Conservation (phyloP, 441 rosid genomes). For the Rhodomyrtus psidioides region DNA sequence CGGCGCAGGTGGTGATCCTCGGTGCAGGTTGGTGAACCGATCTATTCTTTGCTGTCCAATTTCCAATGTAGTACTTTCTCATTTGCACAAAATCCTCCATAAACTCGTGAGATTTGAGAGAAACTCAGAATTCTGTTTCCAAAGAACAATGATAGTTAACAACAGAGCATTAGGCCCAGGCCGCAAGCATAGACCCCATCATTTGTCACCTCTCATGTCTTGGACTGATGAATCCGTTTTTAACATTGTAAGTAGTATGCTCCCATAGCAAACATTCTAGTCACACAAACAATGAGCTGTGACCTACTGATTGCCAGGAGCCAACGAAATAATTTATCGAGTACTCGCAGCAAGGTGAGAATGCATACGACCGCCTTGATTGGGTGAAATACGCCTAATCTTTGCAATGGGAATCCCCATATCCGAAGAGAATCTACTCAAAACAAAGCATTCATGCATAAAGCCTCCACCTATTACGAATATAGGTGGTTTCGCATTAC, state of each 20-base stretch:
- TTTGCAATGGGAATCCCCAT: not conserved
- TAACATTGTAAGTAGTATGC: not conserved
- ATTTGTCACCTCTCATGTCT: not conserved
- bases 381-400: not conserved
- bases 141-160: not conserved
- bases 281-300: not conserved
- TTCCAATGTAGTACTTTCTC: not conserved
- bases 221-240: not conserved
- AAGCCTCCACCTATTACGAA: not conserved
- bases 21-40: constrained; percentile 73
- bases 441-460: not conserved
- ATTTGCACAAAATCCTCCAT: not conserved
- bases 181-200: not conserved
- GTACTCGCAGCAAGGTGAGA: not conserved
- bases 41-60: not conserved
- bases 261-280: not conserved
- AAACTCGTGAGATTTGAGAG: not conserved
- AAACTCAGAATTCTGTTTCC: not conserved
- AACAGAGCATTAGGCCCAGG: not conserved
- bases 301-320: not conserved
- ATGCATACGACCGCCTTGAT: not conserved
- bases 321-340: not conserved
- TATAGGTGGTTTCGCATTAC: not conserved
- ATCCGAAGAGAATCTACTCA: not conserved
- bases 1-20: constrained; percentile 74